Percentiles rank a stretch among this genome's conserved stretches.
Conservation (phyloP, 352 stramenopile genomes). For the Globisporangium takayamanum region DNA sequence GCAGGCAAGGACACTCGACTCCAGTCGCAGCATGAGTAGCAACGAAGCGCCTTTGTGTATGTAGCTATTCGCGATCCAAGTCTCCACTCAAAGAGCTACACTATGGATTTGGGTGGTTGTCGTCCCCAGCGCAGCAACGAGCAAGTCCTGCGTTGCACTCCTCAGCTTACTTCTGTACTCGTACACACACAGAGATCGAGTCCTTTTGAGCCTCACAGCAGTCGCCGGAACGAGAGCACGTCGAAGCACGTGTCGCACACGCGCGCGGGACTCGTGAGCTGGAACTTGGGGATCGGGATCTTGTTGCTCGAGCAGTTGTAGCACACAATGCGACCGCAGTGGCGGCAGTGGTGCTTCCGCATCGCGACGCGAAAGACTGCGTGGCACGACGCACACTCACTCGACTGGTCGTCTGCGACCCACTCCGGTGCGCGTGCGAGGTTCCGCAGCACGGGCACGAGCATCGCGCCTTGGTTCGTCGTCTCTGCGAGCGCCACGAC, state of each 20-base stretch:
- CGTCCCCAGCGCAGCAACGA: too few species aligned
- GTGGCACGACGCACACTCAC: conserved; percentile 72
- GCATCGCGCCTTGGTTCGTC: conserved; percentile 72
- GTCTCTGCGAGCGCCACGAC: conserved; percentile 81
- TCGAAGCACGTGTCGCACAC: conserved; percentile 85
- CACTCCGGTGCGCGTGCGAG: conserved; percentile 52
- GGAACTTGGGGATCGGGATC: conserved; percentile 81
- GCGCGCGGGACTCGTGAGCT: conserved; percentile 55
- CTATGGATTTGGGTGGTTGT: too few species aligned
- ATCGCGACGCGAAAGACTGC: conserved; percentile 71
- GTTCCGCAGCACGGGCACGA: conserved; percentile 79
- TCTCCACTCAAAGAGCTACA: too few species aligned
- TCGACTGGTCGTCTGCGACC: conserved; percentile 60
- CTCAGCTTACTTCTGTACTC: too few species aligned
- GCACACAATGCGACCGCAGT: conserved; percentile 79
- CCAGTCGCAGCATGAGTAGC: too few species aligned
- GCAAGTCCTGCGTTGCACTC: not conserved
- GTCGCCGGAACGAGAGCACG: conserved; percentile 72
- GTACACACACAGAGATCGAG: not conserved
- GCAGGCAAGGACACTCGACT: too few species aligned
- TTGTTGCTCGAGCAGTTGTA: conserved; percentile 86
- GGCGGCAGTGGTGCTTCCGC: conserved; percentile 79
- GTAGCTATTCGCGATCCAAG: too few species aligned
- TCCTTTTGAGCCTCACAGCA: conserved; percentile 34
- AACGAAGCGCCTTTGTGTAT: too few species aligned